Conservation (phyloP, 768 basidiomycete genomes). For the Suillus alpinus region DNA sequence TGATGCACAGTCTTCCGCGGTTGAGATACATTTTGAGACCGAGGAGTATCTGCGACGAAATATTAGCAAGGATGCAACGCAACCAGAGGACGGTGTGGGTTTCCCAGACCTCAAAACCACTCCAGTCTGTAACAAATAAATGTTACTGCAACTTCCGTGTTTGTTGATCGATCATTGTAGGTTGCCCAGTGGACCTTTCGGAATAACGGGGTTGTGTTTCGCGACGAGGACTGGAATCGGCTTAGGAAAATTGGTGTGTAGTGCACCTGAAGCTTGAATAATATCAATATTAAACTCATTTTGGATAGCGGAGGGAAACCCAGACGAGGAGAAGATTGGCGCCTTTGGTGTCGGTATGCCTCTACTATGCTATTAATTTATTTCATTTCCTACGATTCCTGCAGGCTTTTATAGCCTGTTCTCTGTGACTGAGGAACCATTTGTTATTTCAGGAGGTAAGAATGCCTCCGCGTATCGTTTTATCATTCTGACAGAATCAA, state of each 20-base stretch:
- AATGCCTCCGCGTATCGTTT: constrained; percentile 1
- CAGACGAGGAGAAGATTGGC: constrained; percentile 92
- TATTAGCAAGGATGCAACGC: constrained; percentile 7
- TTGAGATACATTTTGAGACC: constrained; percentile 81
- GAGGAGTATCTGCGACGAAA: constrained; percentile 40
- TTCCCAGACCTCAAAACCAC: constrained; percentile 68
- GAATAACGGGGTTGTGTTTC: constrained; percentile 84
- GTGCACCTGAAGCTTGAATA: background rate
- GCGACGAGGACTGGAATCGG: constrained; percentile 84
- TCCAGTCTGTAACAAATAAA: constrained; percentile 31
- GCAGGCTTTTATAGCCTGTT: constrained; percentile 77
- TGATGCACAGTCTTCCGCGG: constrained; percentile 74
- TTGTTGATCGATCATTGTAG: constrained; percentile 32
- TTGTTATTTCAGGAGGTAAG: constrained; percentile 76
- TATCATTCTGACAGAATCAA: constrained; percentile 26
- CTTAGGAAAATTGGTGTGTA: constrained; percentile 81
- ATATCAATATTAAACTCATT: background rate
- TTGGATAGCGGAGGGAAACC: constrained; percentile 80
- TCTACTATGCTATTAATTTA: background rate
- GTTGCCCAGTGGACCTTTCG: constrained; percentile 80
- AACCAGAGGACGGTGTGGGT: constrained; percentile 15
- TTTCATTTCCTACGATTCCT: background rate
- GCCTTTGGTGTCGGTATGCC: constrained; percentile 83
- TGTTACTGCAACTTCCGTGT: background rate
- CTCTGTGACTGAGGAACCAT: constrained; percentile 80